phyloP scores from a whole-genome alignment of 768 basidiomycete species.

The Scleroderma bovista region DNA sequence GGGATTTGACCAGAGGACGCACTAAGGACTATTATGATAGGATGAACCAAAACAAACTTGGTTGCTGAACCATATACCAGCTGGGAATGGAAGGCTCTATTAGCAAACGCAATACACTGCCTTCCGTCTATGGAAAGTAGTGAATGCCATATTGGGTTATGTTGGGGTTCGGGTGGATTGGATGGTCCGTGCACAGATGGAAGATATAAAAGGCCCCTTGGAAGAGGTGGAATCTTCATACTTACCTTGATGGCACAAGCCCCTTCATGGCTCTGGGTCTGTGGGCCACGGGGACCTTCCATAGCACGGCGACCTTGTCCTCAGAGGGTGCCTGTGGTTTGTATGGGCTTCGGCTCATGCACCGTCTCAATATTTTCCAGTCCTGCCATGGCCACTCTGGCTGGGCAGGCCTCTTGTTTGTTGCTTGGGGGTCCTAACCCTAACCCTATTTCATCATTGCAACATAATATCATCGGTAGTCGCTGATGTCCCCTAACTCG shows the following conservation, averaged over 20 bases:
- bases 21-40: too few relatives aligned
- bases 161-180: too few relatives aligned
- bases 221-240: conserved; percentile 30
- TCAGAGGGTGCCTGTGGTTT: conserved; percentile 40
- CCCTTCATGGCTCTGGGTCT: conserved; percentile 51
- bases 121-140: too few relatives aligned
- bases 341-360: conserved; percentile 66
- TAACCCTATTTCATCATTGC: conserved; percentile 34
- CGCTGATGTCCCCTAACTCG: background rate
- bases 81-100: too few relatives aligned
- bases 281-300: conserved; percentile 49
- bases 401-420: conserved; percentile 44
- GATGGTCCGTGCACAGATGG: conserved; percentile 25
- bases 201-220: conserved; percentile 25
- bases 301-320: conserved; percentile 56
- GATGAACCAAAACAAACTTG: too few relatives aligned
- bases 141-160: too few relatives aligned
- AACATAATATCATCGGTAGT: background rate
- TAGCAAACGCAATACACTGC: too few relatives aligned
- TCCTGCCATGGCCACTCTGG: conserved; percentile 56
- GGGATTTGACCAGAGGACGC: too few relatives aligned
- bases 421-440: conserved; percentile 32
- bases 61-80: too few relatives aligned
- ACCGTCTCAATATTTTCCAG: conserved; percentile 79
- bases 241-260: conserved; percentile 62